Base-by-base conservation (phyloP, 1,284 basidiomycete genomes). In the Peniophora sp. region DNA sequence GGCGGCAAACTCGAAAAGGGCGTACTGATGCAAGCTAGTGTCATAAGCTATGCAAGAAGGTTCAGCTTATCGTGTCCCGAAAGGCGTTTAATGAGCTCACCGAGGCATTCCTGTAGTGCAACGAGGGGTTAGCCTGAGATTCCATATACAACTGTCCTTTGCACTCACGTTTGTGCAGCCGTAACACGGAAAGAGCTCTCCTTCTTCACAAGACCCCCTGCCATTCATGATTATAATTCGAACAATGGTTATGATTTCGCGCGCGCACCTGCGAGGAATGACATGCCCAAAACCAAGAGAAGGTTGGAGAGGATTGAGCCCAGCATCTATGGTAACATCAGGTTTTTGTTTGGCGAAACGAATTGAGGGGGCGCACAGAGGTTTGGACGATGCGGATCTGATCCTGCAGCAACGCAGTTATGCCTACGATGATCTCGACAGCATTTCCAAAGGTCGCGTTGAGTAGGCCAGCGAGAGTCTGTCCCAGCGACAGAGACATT, bases 251-350 rank as follows among this genome's bases (percentile, higher is more conserved):
- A n/a, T n/a, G 27, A 1, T 3, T 22, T 36, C 11, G 15, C 27
- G 24, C 8, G 50, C 47, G 36, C 53, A 77, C 82, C 88, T 54
- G 86, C 88, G 47, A 93, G 72, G 73, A 92, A 94, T 20, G 89
- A 91, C 68, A 88, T 92, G 18, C 92, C 92, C 5, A 95, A 71
- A 14, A 96, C 92, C 27, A 95, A 76, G 3, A 95, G 76, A 49
- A 93, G 75, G 67, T 96, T 96, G n/a, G 89, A 92, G 24, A 96
- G 68, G 50, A 96, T 89, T 15, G 85, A 88, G 23, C 88, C 88
- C 42, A 91, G 74, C 78, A 91, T 81, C 81, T 88, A 61, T 34
- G 49, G 49, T 47, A 27, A 51, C 15, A 9, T 53, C 22, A 14
- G 49, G 37, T n/a, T 15, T 50, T 12, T 42, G n/a, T 8, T 32